phyloP scores from a whole-genome alignment of 2,329 filamentous ascomycete species.

The Pseudodiploospora longispora region DNA sequence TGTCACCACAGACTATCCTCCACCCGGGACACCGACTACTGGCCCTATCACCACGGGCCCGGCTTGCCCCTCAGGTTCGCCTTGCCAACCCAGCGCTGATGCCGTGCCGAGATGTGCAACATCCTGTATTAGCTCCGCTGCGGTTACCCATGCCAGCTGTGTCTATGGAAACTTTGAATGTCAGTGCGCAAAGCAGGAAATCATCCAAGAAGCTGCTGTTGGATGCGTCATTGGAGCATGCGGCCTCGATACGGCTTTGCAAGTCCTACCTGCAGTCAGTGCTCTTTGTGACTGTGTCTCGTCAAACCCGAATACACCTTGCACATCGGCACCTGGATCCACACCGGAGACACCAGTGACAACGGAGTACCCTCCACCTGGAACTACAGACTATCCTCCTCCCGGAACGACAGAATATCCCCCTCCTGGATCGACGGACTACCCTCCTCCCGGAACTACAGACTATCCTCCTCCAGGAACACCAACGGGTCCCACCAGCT shows the following conservation, averaged over 20 bases:
- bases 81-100: conserved; percentile 8
- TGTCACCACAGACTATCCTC: not conserved
- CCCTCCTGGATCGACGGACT: too few species aligned
- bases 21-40: conserved; percentile 1
- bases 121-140: conserved; percentile 12
- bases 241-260: conserved; percentile 9
- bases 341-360: too few species aligned
- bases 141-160: conserved; percentile 7
- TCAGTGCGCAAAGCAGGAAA: conserved; percentile 8
- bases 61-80: conserved; percentile 2
- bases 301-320: conserved; percentile 9
- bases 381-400: too few species aligned
- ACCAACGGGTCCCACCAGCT: not conserved
- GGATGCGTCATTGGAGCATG: conserved; percentile 17
- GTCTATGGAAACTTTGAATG: conserved; percentile 10
- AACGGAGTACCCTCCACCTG: too few species aligned
- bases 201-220: conserved; percentile 11
- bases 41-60: not conserved
- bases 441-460: not conserved
- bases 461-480: not conserved
- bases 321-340: not conserved
- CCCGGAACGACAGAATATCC: not conserved
- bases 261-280: conserved; percentile 13
- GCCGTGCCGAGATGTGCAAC: conserved; percentile 11
- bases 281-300: conserved; percentile 17